A percentile compares a stretch with the other conserved stretches of the same genome.
phyloP scores from a whole-genome alignment of 441 rosid genomes.

The Aleurites moluccanus region DNA sequence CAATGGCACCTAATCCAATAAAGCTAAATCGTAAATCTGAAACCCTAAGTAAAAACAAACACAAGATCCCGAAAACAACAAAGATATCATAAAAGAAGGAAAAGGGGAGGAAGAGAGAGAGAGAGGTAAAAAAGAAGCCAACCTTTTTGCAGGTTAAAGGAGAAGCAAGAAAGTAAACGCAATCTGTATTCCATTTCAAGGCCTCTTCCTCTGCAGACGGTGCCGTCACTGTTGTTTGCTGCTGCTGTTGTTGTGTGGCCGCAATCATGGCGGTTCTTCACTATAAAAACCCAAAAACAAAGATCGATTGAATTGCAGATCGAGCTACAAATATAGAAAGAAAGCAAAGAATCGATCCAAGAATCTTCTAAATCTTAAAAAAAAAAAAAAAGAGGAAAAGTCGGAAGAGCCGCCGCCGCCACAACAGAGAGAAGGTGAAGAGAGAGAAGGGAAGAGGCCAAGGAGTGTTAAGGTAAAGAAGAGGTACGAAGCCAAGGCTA shows the following conservation, averaged over 20 bases:
- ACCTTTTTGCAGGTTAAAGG: slow-evolving; percentile 99
- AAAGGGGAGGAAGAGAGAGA: slow-evolving; percentile 6
- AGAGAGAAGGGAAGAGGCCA: too few relatives aligned
- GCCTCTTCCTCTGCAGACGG: slow-evolving; percentile 79
- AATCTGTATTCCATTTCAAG: slow-evolving; percentile 89
- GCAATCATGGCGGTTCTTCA: slow-evolving; percentile 51
- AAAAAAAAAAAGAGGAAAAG: too few relatives aligned
- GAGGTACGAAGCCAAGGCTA: too few relatives aligned
- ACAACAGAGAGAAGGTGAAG: too few relatives aligned
- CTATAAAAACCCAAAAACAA: background rate
- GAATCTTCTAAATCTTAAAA: slow-evolving; percentile 9
- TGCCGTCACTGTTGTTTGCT: slow-evolving; percentile 28
- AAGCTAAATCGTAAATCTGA: slow-evolving; percentile 28
- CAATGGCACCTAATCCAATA: background rate
- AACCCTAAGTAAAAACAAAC: slow-evolving; percentile 33
- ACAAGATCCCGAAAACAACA: slow-evolving; percentile 14
- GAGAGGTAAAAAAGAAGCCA: background rate
- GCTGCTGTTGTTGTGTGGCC: slow-evolving; percentile 37
- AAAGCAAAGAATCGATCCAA: slow-evolving; percentile 22
- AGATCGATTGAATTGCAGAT: slow-evolving; percentile 29
- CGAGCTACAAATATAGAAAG: slow-evolving; percentile 18
- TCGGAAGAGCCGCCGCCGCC: too few relatives aligned
- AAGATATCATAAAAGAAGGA: slow-evolving; percentile 10
- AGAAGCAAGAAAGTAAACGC: slow-evolving; percentile 96
- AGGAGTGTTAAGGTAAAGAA: too few relatives aligned